A percentile compares a stretch with the other conserved stretches of the same genome.
phyloP scores from a whole-genome alignment of 768 basidiomycete genomes.

The Cystofilobasidium capitatum region DNA sequence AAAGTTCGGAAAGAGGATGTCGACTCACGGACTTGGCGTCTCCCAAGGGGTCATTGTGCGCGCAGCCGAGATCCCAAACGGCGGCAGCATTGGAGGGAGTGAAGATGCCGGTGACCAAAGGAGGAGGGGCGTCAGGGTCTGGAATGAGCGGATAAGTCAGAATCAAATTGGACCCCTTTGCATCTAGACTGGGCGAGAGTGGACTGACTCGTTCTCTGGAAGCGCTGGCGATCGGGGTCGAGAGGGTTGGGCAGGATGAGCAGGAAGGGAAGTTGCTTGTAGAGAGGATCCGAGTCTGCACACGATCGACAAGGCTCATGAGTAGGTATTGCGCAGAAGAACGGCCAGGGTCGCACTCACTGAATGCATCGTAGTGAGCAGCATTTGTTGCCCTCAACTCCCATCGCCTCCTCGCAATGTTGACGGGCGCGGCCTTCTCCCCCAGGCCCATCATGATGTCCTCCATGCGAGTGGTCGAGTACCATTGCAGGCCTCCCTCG shows the following conservation, averaged over 20 bases:
- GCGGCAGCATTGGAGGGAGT: constrained; percentile 34
- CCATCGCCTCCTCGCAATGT: constrained; percentile 1
- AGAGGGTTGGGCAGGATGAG: constrained; percentile 30
- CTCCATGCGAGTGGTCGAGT: neutral
- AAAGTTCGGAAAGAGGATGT: too few species aligned
- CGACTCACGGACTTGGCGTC: constrained; percentile 29
- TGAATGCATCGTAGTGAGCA: neutral
- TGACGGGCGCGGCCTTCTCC: constrained; percentile 18
- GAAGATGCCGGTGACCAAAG: constrained; percentile 22
- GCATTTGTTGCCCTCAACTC: constrained; percentile 4
- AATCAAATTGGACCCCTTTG: neutral
- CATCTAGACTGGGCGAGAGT: constrained; percentile 12
- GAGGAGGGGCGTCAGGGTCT: constrained; percentile 8
- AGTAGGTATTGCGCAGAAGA: too few species aligned
- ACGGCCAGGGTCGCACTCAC: too few species aligned
- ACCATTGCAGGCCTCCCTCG: constrained; percentile 4
- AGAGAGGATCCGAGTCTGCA: constrained; percentile 28
- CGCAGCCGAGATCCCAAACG: constrained; percentile 34
- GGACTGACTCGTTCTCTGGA: constrained; percentile 5
- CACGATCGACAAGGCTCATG: too few species aligned
- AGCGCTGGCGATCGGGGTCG: constrained; percentile 17
- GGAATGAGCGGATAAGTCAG: neutral
- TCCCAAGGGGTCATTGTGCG: constrained; percentile 36
- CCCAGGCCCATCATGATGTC: constrained; percentile 12
- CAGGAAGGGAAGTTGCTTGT: constrained; percentile 39